Evolutionary conservation across 2,329 filamentous ascomycete genomes (phyloP).

Genomic region (Pseudogymnoascus sp.): DNA sequence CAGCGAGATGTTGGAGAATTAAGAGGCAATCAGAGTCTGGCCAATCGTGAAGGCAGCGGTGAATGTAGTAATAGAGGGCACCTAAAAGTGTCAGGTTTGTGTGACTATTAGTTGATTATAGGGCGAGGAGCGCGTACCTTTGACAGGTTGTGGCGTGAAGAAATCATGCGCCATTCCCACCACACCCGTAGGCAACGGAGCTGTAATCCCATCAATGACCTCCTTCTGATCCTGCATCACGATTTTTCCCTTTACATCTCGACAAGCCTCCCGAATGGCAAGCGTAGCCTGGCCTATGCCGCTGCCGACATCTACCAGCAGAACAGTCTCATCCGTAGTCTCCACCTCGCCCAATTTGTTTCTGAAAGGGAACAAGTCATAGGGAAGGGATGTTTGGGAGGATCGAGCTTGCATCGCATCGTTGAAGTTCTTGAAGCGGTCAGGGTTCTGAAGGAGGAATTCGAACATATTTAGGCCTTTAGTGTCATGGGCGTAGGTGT

Average conservation of each 20-base stretch:
- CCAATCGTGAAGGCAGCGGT: slow-evolving; percentile 34
- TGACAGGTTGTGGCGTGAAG: slow-evolving; percentile 28
- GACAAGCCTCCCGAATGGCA: slow-evolving; percentile 12
- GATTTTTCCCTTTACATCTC: slow-evolving; percentile 15
- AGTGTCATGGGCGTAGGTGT: slow-evolving; percentile 22
- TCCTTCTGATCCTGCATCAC: slow-evolving; percentile 20
- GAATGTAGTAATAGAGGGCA: slow-evolving; percentile 29
- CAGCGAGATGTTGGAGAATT: slow-evolving; percentile 28
- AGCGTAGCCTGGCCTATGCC: slow-evolving; percentile 14
- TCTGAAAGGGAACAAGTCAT: slow-evolving; percentile 20
- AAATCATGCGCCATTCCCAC: slow-evolving; percentile 27
- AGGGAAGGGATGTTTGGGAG: slow-evolving; percentile 10
- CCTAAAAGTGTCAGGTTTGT: slow-evolving; percentile 15
- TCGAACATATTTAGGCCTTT: slow-evolving; percentile 22
- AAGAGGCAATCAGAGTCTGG: slow-evolving; percentile 24
- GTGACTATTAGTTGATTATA: background rate
- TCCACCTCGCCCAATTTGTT: slow-evolving; percentile 16
- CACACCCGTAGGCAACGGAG: slow-evolving; percentile 15
- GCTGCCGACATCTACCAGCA: slow-evolving; percentile 18
- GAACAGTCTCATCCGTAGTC: slow-evolving; percentile 20
- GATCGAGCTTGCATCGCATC: slow-evolving; percentile 21
- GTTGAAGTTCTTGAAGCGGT: slow-evolving; percentile 24
- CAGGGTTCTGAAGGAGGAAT: slow-evolving; percentile 20
- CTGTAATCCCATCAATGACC: slow-evolving; percentile 14
- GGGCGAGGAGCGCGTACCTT: slow-evolving; percentile 12